Base-by-base conservation (phyloP, 148 eudicot genomes). In the Fagopyrum tataricum region DNA sequence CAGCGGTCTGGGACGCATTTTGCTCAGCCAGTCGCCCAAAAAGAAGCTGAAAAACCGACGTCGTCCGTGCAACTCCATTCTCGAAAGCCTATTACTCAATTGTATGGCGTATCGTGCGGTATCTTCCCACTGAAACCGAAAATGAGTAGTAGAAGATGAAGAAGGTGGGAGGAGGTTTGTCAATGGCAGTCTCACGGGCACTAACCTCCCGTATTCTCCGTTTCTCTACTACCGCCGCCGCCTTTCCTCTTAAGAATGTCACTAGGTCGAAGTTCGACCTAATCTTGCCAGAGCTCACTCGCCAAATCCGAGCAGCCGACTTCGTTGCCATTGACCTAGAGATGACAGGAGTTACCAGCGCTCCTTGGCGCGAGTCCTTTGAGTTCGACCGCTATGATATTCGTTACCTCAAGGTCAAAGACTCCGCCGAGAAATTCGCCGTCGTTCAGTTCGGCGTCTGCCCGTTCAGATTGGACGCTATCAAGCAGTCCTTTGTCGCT, bases 361-460 rank as follows among this genome's bases (percentile, higher is more conserved):
- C 98, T 0, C 97, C 98, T 17, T 94, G 98, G 97, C 84, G 97
- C 15, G 97, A 89, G 79, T 81, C 90, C 0, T 87, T 87, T 59
- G 97, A 91, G 52, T 84, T 85, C 48, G 98, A 94, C 61, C 81
- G 96, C 0, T 51, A 66, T 59, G 97, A 94, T 67, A 76, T 94
- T 26, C 82, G 84, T 1, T 94, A 91, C 64, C 88, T 94, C 56
- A 94, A 94, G 72, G 84, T 89, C 4, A 94, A 87, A 11, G 96
- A 91, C 72, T 91, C 98, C 9, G 98, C 93, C 2, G 84, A 88
- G 78, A 94, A 91, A 73, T 94, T 94, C 62, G 93, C 96, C 17
- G 96, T 91, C 43, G 84, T 94, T 73, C 98, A 94, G 83, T 88
- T 94, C 46, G 98, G 98, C 13, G 96, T 94, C n/a, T 94, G 97